phyloP scores from a whole-genome alignment of 441 rosid genomes.

The Erodium moschatum region DNA sequence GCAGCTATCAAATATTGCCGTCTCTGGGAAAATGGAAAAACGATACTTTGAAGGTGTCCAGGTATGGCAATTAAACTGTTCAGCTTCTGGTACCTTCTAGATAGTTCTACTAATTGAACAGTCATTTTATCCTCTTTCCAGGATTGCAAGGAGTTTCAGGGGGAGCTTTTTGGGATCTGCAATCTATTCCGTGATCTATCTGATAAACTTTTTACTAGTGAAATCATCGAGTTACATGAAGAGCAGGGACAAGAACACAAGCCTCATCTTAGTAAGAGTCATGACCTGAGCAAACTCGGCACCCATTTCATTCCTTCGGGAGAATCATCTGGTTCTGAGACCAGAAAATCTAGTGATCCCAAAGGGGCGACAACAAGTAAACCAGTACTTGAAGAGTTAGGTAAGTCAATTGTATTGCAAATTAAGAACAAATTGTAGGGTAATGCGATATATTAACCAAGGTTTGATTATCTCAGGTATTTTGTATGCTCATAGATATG shows the following conservation, averaged over 20 bases:
- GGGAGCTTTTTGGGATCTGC: constrained; percentile 87
- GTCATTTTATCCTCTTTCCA: constrained; percentile 26
- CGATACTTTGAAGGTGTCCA: constrained; percentile 93
- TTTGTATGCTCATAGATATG: constrained; percentile 84
- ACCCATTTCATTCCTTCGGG: constrained; percentile 18
- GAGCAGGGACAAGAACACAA: constrained; percentile 30
- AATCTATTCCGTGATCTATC: constrained; percentile 87
- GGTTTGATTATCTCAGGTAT: constrained; percentile 36
- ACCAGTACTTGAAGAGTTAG: constrained; percentile 50
- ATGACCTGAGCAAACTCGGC: constrained; percentile 26
- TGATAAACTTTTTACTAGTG: constrained; percentile 78
- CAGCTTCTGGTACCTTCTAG: constrained; percentile 7
- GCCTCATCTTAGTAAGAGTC: constrained; percentile 14
- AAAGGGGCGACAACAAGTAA: constrained; percentile 26
- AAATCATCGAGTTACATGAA: constrained; percentile 52
- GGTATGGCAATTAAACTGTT: constrained; percentile 30
- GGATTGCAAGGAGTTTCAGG: constrained; percentile 89
- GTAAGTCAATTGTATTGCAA: constrained; percentile 32
- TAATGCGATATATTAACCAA: background rate
- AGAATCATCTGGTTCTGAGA: constrained; percentile 20
- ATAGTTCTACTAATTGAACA: background rate
- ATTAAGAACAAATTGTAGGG: background rate
- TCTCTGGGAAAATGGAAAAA: constrained; percentile 86
- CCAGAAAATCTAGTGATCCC: constrained; percentile 17
- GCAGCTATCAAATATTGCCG: constrained; percentile 87